Percentiles rank a stretch among this genome's conserved stretches.
These are phyloP conservation scores for Omphalea diandra DNA, from an alignment of 441 rosid species.

Conservation along the genomic window DNA sequence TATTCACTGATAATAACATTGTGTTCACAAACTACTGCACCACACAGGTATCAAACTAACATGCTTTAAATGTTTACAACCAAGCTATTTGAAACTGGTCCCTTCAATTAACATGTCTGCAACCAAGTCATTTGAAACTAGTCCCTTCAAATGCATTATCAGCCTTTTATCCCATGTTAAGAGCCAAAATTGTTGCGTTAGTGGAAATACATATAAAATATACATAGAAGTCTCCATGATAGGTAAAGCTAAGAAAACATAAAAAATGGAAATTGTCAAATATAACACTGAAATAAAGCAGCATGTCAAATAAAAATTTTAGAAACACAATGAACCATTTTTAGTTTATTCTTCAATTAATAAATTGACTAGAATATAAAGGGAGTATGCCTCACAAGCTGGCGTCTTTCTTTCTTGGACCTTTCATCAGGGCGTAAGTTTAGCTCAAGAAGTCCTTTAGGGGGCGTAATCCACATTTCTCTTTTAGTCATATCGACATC, in stretches of 20 bases:
- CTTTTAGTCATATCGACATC: slow-evolving; percentile 64
- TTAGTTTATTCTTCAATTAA: slow-evolving; percentile 14
- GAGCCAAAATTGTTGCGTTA: background rate
- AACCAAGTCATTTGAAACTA: background rate
- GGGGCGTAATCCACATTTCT: slow-evolving; percentile 83
- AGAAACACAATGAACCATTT: background rate
- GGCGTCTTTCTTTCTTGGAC: slow-evolving; percentile 94
- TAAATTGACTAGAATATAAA: slow-evolving; percentile 30
- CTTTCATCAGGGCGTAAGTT: slow-evolving; percentile 62
- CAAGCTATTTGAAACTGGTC: background rate
- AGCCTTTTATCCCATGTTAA: slow-evolving; percentile 4
- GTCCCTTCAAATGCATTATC: slow-evolving; percentile 5
- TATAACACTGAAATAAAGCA: background rate
- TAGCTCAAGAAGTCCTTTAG: slow-evolving; percentile 85
- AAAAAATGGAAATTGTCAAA: background rate
- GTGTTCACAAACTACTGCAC: background rate
- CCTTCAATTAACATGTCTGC: too few species aligned
- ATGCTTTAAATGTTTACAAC: background rate
- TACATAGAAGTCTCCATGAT: background rate
- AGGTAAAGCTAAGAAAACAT: background rate
- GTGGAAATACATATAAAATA: background rate
- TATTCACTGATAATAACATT: background rate
- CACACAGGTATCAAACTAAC: slow-evolving; percentile 8
- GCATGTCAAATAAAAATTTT: background rate
- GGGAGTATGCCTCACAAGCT: slow-evolving; percentile 79